Conservation (phyloP, 2,329 filamentous ascomycete species). For the Xylaria sp. region DNA sequence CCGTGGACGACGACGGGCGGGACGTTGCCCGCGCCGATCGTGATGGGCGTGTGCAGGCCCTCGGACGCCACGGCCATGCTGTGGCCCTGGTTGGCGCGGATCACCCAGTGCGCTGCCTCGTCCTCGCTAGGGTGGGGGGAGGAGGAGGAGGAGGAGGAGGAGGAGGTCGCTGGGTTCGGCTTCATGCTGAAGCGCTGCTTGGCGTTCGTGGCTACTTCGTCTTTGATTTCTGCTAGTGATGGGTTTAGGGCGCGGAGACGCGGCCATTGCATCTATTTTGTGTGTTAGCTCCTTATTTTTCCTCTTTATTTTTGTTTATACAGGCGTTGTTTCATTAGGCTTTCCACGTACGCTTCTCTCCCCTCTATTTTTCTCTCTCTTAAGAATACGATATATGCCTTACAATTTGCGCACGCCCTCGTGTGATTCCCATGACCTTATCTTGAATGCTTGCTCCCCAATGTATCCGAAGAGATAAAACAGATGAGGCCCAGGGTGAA, state of each 20-base stretch:
- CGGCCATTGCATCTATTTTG: conserved; percentile 61
- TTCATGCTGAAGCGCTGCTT: conserved; percentile 92
- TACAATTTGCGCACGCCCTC: background rate
- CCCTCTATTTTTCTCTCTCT: background rate
- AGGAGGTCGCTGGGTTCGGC: conserved; percentile 55
- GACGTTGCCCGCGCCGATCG: conserved; percentile 65
- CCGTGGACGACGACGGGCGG: conserved; percentile 83
- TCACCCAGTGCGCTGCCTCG: conserved; percentile 77
- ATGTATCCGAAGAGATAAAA: background rate
- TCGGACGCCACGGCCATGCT: conserved; percentile 80
- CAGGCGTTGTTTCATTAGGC: background rate
- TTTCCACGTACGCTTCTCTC: background rate
- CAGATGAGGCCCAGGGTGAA: background rate
- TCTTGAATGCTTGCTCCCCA: background rate
- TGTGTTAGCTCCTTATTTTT: conserved; percentile 1
- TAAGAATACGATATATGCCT: background rate
- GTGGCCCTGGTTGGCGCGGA: conserved; percentile 96
- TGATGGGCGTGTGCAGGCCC: conserved; percentile 75
- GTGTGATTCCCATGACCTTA: background rate
- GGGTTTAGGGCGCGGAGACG: conserved; percentile 75
- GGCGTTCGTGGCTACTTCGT: conserved; percentile 78
- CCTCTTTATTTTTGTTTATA: background rate
- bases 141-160: conserved; percentile 39
- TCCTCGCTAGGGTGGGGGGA: conserved; percentile 45
- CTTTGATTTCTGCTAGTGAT: conserved; percentile 78